Evolutionary conservation across 345 rosid genomes (phyloP).

Genomic region (Brassica juncea): DNA sequence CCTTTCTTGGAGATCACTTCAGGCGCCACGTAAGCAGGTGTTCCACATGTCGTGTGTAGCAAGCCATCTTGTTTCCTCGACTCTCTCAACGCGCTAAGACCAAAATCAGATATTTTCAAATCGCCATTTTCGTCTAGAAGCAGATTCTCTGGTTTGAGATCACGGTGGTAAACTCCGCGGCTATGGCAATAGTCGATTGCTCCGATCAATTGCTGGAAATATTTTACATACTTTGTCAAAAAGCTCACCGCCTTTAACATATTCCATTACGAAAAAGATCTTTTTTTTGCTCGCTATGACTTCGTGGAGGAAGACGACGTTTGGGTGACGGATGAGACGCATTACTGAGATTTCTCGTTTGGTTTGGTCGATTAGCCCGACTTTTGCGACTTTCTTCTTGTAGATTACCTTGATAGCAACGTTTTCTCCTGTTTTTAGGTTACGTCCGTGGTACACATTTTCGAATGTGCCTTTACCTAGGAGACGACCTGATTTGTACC

Average conservation of each 20-base stretch:
- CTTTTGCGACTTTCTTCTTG: slow-evolving; percentile 58
- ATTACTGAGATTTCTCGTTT: slow-evolving; percentile 82
- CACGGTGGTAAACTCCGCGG: slow-evolving; percentile 82
- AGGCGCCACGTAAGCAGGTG: slow-evolving; percentile 92
- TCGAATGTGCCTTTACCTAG: slow-evolving; percentile 90
- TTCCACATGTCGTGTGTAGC: slow-evolving; percentile 84
- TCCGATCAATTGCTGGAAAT: slow-evolving; percentile 70
- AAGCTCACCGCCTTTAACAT: slow-evolving; percentile 76
- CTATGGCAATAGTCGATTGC: slow-evolving; percentile 85
- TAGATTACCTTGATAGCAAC: slow-evolving; percentile 77
- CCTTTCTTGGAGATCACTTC: slow-evolving; percentile 76
- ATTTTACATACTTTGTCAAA: slow-evolving; percentile 64
- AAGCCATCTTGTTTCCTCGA: slow-evolving; percentile 66
- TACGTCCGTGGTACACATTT: slow-evolving; percentile 73
- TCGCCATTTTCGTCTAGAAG: slow-evolving; percentile 70
- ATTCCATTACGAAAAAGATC: slow-evolving; percentile 85
- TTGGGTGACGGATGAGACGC: slow-evolving; percentile 75
- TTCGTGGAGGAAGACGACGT: slow-evolving; percentile 71
- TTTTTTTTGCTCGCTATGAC: slow-evolving; percentile 76
- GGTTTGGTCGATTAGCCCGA: slow-evolving; percentile 78
- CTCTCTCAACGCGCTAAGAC: slow-evolving; percentile 62
- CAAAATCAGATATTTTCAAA: slow-evolving; percentile 76
- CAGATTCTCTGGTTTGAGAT: slow-evolving; percentile 84
- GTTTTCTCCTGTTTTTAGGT: slow-evolving; percentile 56
- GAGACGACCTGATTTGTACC: slow-evolving; percentile 65